phyloP scores from a whole-genome alignment of 2,329 filamentous ascomycete species.

The Colletotrichum falcatum region DNA sequence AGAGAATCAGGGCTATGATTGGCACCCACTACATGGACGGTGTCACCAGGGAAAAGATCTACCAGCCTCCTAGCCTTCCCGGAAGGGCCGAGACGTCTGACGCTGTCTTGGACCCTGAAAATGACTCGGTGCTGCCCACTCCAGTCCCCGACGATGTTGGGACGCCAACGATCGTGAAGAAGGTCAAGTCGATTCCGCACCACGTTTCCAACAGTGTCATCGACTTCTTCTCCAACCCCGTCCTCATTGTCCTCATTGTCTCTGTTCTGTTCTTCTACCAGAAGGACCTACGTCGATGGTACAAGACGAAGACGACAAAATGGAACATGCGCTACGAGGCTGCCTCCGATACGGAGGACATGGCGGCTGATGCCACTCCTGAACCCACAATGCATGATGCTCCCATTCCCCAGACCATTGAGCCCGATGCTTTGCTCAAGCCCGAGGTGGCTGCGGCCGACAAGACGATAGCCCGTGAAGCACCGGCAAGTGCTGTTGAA shows the following conservation, averaged over 20 bases:
- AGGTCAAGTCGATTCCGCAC: slow-evolving; percentile 63
- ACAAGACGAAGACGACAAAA: slow-evolving; percentile 47
- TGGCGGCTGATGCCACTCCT: slow-evolving; percentile 23
- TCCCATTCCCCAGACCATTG: background rate
- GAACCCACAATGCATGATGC: slow-evolving; percentile 33
- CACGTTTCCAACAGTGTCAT: slow-evolving; percentile 62
- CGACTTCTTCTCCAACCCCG: slow-evolving; percentile 68
- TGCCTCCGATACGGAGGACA: slow-evolving; percentile 36
- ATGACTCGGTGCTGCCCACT: slow-evolving; percentile 50
- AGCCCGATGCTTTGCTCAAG: background rate
- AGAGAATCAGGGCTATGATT: slow-evolving; percentile 72
- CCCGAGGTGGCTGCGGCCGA: slow-evolving; percentile 17
- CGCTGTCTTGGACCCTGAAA: slow-evolving; percentile 48
- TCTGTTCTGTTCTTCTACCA: slow-evolving; percentile 57
- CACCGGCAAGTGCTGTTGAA: background rate
- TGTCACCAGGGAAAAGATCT: slow-evolving; percentile 46
- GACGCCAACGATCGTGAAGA: slow-evolving; percentile 60
- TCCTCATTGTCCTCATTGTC: slow-evolving; percentile 61
- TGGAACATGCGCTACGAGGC: slow-evolving; percentile 46
- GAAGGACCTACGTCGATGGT: slow-evolving; percentile 58
- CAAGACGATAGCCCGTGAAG: background rate
- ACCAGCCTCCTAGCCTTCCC: slow-evolving; percentile 54
- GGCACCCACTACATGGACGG: slow-evolving; percentile 76
- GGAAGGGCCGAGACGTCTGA: slow-evolving; percentile 48
- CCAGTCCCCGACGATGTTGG: slow-evolving; percentile 47